Percentiles rank a stretch among this genome's conserved stretches.
phyloP scores from a whole-genome alignment of 225 moss, liverwort and hornwort genomes.

The Marchantia polymorpha region DNA sequence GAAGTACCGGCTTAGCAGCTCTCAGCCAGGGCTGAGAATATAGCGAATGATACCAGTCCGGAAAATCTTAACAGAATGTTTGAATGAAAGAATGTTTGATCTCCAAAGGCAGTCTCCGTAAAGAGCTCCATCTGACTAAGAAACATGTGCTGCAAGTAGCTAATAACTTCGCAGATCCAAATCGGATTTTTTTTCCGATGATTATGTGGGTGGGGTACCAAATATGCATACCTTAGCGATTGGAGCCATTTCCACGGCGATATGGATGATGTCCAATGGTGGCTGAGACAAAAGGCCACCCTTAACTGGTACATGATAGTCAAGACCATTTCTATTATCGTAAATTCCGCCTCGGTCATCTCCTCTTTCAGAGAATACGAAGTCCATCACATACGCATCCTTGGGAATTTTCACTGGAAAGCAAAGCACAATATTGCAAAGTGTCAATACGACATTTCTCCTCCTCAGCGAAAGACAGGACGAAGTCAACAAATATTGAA shows the following conservation, averaged over 20 bases:
- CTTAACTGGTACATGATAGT: constrained; percentile 44
- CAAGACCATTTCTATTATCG: constrained; percentile 43
- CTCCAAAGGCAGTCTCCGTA: neutral
- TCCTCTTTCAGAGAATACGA: constrained; percentile 44
- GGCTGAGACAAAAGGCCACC: constrained; percentile 35
- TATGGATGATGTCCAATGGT: constrained; percentile 39
- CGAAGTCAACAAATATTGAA: neutral
- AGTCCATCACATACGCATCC: constrained; percentile 41
- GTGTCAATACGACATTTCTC: neutral
- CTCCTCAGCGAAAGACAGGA: neutral
- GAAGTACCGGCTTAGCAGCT: no score
- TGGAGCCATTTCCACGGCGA: constrained; percentile 51
- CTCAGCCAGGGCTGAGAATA: no score
- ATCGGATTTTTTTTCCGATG: neutral
- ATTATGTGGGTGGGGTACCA: neutral
- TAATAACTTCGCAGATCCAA: neutral
- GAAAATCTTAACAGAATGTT: neutral
- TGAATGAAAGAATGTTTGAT: neutral
- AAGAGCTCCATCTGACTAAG: neutral
- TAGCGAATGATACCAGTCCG: neutral
- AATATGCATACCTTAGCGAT: constrained; percentile 39
- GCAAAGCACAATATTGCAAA: neutral
- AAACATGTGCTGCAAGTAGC: neutral
- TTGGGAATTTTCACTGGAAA: constrained; percentile 44
- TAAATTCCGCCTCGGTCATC: constrained; percentile 40